Base-by-base conservation (phyloP, 1,284 basidiomycete species). In the Trametes hirsuta region DNA sequence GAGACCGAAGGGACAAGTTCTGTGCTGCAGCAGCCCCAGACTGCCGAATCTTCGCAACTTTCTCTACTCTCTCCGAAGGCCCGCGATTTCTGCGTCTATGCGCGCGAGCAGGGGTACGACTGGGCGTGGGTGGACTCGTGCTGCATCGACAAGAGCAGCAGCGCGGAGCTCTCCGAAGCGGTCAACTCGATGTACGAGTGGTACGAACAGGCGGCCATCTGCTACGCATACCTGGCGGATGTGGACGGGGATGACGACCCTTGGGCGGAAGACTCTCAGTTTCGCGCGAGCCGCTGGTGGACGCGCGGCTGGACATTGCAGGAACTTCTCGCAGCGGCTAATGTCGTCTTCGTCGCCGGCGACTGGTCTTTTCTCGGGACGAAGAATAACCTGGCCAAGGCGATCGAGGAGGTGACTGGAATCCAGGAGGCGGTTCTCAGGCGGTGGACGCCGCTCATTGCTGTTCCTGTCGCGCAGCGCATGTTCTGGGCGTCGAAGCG, bases 131-230 rank as follows among this genome's bases (percentile, higher is more conserved):
- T 50, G 37, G 48, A 50, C 48, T 50, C 48, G 12, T 50, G 48
- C 24, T 50, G 48, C n/a, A 47, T 47, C 47, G 47, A 47, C 47
- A 47, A 47, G n/a, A 40, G 37, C 11, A 50, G 48, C 39, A 50
- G 48, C 37, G 48, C 37, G 9, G 47, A 49, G 47, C 36, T 49
- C 14, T 49, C 47, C 35, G 47, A 49, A 22, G 47, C 36, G 47
- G 39, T 49, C 35, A 49, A 49, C 47, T 49, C 47, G 36, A 49
- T 39, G 47, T 49, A 49, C 36, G 36, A 50, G 48, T 50, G 48
- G 48, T 50, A 50, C 48, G 48, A 40, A 12, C 48, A 30, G 24
- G 9, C 48, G 12, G 25, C 48, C 12, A 39, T 50, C 22, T 50
- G 48, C 48, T 50, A 50, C 14, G 48, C 48, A 21, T 50, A 40